A percentile compares a stretch with the other conserved stretches of the same genome.
Conservation (phyloP, 306 rosid genomes). For the Vachellia collinsii region DNA sequence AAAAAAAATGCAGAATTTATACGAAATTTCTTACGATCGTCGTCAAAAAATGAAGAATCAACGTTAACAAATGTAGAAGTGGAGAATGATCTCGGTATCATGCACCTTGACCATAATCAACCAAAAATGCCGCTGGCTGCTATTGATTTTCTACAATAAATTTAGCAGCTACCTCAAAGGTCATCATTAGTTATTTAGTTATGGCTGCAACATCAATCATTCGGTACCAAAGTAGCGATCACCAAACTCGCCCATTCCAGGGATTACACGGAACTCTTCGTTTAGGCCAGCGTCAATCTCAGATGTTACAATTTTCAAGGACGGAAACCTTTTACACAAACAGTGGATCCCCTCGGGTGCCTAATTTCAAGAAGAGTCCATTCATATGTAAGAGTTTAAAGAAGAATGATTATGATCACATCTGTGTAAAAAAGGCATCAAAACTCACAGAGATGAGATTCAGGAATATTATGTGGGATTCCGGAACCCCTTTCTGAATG, state of each 20-base stretch:
- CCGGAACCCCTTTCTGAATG: constrained; percentile 91
- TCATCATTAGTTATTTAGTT: background rate
- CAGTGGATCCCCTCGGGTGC: constrained; percentile 98
- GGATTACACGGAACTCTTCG: constrained; percentile 84
- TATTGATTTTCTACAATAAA: background rate
- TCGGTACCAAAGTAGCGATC: constrained; percentile 96
- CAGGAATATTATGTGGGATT: constrained; percentile 85
- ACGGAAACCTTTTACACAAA: constrained; percentile 77
- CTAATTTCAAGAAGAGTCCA: constrained; percentile 38
- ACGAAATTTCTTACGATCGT: background rate
- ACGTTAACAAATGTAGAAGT: background rate
- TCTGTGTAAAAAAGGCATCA: background rate
- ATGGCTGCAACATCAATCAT: constrained; percentile 32
- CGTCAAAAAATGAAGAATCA: background rate
- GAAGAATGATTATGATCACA: background rate
- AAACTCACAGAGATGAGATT: constrained; percentile 88
- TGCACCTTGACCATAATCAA: background rate
- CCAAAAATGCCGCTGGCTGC: background rate
- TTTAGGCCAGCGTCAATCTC: constrained; percentile 84
- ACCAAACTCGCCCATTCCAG: constrained; percentile 91
- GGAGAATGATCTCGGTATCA: background rate
- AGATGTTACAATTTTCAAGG: constrained; percentile 90
- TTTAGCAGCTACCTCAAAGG: background rate
- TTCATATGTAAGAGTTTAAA: background rate
- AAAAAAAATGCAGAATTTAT: background rate